Evolutionary conservation across 441 rosid species (phyloP).

Genomic region (Euphorbia celastroides): DNA sequence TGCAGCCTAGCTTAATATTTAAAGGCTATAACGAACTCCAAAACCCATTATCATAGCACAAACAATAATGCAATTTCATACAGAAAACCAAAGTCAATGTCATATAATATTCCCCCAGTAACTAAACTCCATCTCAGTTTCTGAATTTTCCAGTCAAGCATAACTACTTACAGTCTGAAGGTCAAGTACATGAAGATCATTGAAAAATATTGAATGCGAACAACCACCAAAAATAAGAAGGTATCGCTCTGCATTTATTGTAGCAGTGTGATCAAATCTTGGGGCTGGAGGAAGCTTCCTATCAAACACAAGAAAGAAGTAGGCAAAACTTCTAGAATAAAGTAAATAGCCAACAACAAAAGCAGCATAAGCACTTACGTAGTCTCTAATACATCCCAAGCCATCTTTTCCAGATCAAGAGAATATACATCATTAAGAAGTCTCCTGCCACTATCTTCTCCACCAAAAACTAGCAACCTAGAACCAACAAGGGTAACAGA

Average conservation of each 20-base stretch:
- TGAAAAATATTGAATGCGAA: slow-evolving; percentile 86
- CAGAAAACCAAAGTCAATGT: background rate
- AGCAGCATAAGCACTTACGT: slow-evolving; percentile 43
- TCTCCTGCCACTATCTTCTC: slow-evolving; percentile 75
- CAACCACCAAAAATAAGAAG: slow-evolving; percentile 92
- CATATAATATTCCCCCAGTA: slow-evolving; percentile 4
- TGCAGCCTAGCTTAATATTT: background rate
- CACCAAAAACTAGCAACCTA: slow-evolving; percentile 73
- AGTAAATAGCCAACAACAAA: slow-evolving; percentile 10
- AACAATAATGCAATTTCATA: background rate
- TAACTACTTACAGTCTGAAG: slow-evolving; percentile 64
- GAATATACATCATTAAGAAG: slow-evolving; percentile 72
- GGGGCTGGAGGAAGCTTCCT: slow-evolving; percentile 96
- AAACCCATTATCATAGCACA: background rate
- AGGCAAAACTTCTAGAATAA: slow-evolving; percentile 25
- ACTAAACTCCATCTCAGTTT: background rate
- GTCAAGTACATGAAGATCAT: slow-evolving; percentile 88
- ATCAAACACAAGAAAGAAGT: slow-evolving; percentile 35
- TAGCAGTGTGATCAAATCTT: slow-evolving; percentile 93
- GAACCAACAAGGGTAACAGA: slow-evolving; percentile 75
- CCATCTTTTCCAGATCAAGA: slow-evolving; percentile 81
- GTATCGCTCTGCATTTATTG: slow-evolving; percentile 65
- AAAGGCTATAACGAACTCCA: background rate
- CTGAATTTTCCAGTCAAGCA: background rate
- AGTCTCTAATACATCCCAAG: slow-evolving; percentile 69